A percentile compares a stretch with the other conserved stretches of the same genome.
Evolutionary conservation across 805 yeast species (phyloP).

Genomic region (Yarrowia yakushimensis): DNA sequence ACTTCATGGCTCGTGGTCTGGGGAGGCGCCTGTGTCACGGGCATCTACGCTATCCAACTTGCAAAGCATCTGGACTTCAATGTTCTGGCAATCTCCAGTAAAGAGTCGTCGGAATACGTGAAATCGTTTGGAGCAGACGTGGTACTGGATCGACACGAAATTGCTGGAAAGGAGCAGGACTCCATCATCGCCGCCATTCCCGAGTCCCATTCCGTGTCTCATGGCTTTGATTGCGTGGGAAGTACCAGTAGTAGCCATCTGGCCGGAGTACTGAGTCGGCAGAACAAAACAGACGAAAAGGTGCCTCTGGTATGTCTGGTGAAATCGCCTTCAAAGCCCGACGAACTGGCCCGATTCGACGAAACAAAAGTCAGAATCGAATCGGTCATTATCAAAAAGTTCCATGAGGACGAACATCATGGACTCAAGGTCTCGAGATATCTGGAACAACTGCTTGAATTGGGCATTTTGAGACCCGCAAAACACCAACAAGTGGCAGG

Average conservation of each 20-base stretch:
- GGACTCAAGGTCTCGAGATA: constrained; percentile 4
- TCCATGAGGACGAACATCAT: constrained; percentile 10
- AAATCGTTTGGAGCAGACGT: constrained; percentile 24
- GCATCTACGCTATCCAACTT: constrained; percentile 18
- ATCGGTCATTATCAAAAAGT: constrained; percentile 19
- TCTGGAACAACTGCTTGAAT: not conserved
- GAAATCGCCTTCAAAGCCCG: constrained; percentile 12
- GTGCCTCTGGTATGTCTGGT: constrained; percentile 12
- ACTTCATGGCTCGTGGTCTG: constrained; percentile 4
- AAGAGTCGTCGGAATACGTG: not conserved
- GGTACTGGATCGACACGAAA: constrained; percentile 12
- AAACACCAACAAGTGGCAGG: not conserved
- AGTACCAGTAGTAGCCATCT: constrained; percentile 6
- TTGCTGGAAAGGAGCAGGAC: constrained; percentile 9
- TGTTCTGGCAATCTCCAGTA: constrained; percentile 14
- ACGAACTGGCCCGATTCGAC: not conserved
- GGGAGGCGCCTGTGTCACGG: constrained; percentile 26
- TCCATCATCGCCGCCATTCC: constrained; percentile 1
- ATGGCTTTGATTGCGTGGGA: constrained; percentile 25
- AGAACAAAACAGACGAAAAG: not conserved
- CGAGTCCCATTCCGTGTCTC: not conserved
- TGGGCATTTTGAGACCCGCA: not conserved
- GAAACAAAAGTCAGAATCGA: constrained; percentile 6
- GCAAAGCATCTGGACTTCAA: constrained; percentile 16
- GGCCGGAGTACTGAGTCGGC: not conserved